Conservation (phyloP, 2,329 filamentous ascomycete genomes). For the Alternaria metachromatica region DNA sequence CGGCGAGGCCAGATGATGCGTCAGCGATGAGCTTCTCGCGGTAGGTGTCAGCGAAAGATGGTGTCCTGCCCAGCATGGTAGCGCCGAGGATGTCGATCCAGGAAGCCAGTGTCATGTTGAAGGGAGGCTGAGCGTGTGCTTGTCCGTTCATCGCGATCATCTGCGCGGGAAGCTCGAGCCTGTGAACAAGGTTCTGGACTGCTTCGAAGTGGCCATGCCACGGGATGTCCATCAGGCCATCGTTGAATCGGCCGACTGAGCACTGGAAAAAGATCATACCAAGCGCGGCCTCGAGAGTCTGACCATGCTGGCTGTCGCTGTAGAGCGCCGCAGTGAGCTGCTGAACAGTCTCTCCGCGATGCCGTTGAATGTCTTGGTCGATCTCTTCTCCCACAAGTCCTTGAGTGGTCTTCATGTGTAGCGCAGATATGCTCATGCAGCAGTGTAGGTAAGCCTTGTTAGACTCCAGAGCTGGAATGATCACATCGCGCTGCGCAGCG, state of each 20-base stretch:
- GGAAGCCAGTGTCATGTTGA: conserved; percentile 92
- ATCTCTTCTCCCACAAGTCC: conserved; percentile 73
- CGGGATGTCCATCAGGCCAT: conserved; percentile 86
- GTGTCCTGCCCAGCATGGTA: conserved; percentile 86
- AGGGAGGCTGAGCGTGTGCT: conserved; percentile 71
- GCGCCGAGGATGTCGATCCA: conserved; percentile 98
- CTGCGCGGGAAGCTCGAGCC: conserved; percentile 76
- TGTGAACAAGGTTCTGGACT: conserved; percentile 81
- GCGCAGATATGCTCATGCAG: conserved; percentile 89
- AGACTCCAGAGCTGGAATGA: conserved; percentile 84
- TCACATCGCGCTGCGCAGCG: conserved; percentile 78
- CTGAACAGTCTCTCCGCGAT: conserved; percentile 86
- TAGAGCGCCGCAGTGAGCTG: conserved; percentile 83
- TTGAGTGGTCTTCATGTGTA: conserved; percentile 85
- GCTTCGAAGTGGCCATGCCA: conserved; percentile 98
- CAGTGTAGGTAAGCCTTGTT: conserved; percentile 96
- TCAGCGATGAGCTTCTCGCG: conserved; percentile 82
- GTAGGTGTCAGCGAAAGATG: conserved; percentile 92
- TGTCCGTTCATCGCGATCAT: conserved; percentile 66
- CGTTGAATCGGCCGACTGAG: conserved; percentile 84
- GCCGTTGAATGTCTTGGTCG: conserved; percentile 89
- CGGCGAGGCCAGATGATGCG: conserved; percentile 75
- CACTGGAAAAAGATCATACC: conserved; percentile 97
- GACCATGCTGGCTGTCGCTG: conserved; percentile 79
- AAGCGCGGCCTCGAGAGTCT: conserved; percentile 90